Evolutionary conservation across 768 basidiomycete species (phyloP).

Genomic region (Leccinum imitatum): DNA sequence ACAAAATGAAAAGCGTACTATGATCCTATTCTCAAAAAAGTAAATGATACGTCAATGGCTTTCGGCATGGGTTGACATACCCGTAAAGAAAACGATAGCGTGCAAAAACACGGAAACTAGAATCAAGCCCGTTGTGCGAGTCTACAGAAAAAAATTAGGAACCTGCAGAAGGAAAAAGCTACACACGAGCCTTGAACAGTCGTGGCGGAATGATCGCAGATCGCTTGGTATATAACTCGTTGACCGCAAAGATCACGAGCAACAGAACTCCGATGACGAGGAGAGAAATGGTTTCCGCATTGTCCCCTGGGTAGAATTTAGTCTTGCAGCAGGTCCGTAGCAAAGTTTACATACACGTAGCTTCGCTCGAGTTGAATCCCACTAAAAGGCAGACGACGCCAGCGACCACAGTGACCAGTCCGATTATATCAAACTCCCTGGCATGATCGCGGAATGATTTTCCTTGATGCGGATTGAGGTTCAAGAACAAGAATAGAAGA

Average conservation of each 20-base stretch:
- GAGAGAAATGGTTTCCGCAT: constrained; percentile 36
- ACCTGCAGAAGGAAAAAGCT: background rate
- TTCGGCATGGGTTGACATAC: constrained; percentile 16
- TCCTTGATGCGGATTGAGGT: constrained; percentile 35
- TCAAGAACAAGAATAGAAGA: constrained; percentile 35
- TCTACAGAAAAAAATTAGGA: constrained; percentile 23
- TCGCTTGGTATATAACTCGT: constrained; percentile 35
- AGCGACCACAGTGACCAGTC: constrained; percentile 34
- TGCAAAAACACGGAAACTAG: constrained; percentile 37
- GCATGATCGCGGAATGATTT: constrained; percentile 33
- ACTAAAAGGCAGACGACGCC: constrained; percentile 40
- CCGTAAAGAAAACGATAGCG: constrained; percentile 31
- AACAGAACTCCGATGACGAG: constrained; percentile 36
- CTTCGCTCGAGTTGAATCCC: constrained; percentile 38
- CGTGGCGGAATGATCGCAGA: constrained; percentile 42
- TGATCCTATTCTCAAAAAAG: constrained; percentile 17
- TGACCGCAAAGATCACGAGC: constrained; percentile 30
- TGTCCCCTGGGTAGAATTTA: constrained; percentile 25
- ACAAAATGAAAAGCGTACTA: constrained; percentile 20
- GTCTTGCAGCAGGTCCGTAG: background rate
- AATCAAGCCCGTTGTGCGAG: constrained; percentile 37
- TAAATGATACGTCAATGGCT: background rate
- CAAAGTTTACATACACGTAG: constrained; percentile 25
- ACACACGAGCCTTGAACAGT: constrained; percentile 33
- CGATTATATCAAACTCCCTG: constrained; percentile 40